These are phyloP conservation scores for Trichoderma citrinoviride DNA, from an alignment of 2,329 filamentous ascomycete species.

Conservation along the genomic window DNA sequence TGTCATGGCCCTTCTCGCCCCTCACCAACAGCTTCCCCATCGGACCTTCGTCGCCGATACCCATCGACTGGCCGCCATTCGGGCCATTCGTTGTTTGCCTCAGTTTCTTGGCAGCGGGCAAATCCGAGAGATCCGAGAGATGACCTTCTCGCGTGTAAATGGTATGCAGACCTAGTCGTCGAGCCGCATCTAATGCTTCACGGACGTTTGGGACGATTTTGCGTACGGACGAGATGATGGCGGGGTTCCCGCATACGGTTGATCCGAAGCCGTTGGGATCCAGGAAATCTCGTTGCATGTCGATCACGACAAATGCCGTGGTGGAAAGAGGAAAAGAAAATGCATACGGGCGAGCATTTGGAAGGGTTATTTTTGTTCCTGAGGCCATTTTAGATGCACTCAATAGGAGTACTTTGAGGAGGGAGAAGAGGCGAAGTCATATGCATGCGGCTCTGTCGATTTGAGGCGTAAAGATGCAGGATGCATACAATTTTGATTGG, in stretches of 20 bases:
- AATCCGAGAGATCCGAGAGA: neutral
- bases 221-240: neutral
- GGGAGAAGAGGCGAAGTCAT: neutral
- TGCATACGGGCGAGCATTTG: neutral
- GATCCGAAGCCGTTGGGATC: constrained; percentile 3
- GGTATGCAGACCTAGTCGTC: neutral
- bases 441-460: neutral
- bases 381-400: neutral
- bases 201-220: neutral
- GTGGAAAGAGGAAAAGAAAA: neutral
- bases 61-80: neutral
- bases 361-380: neutral
- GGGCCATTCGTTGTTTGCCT: neutral
- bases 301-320: neutral
- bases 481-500: neutral
- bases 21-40: neutral
- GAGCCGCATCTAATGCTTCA: neutral
- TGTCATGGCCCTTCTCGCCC: constrained; percentile 1
- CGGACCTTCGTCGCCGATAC: constrained; percentile 3
- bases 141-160: constrained; percentile 11
- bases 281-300: constrained; percentile 9
- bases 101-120: neutral
- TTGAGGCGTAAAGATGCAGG: neutral
- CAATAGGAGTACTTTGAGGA: neutral
- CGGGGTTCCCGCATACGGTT: neutral